A percentile compares a stretch with the other conserved stretches of the same genome.
Evolutionary conservation across 345 rosid species (phyloP).

Genomic region (Citrus cavaleriei): DNA sequence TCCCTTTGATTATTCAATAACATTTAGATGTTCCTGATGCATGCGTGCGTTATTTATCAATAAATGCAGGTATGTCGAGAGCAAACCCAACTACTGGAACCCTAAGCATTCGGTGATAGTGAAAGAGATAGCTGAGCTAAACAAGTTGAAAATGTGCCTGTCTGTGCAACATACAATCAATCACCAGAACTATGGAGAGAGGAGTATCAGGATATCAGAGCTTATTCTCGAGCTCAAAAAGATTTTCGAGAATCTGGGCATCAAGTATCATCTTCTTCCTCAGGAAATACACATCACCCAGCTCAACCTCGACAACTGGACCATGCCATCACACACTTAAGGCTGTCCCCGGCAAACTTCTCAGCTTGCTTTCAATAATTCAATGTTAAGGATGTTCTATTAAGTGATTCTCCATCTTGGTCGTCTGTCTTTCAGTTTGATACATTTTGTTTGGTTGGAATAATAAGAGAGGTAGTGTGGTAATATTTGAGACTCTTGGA

Average conservation of each 20-base stretch:
- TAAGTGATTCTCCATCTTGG: too few relatives aligned
- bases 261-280: conserved; percentile 53
- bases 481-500: too few relatives aligned
- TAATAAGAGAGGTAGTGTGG: too few relatives aligned
- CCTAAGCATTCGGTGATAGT: conserved; percentile 43
- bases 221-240: conserved; percentile 48
- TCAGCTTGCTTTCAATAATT: too few relatives aligned
- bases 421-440: too few relatives aligned
- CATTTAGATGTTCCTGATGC: too few relatives aligned
- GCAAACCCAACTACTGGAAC: conserved; percentile 59
- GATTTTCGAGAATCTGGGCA: conserved; percentile 46
- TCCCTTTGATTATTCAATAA: too few relatives aligned
- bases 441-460: too few relatives aligned
- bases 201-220: conserved; percentile 38
- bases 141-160: conserved; percentile 42
- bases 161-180: conserved; percentile 56
- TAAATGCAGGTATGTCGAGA: conserved; percentile 42
- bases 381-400: too few relatives aligned
- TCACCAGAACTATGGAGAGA: conserved; percentile 58
- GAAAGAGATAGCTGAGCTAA: conserved; percentile 48
- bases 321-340: not conserved
- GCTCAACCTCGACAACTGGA: conserved; percentile 5
- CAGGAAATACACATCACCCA: conserved; percentile 44
- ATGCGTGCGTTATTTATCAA: too few relatives aligned
- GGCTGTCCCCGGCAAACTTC: too few relatives aligned